Conservation (phyloP, 1,284 basidiomycete genomes). For the Nidula niveotomentosa region DNA sequence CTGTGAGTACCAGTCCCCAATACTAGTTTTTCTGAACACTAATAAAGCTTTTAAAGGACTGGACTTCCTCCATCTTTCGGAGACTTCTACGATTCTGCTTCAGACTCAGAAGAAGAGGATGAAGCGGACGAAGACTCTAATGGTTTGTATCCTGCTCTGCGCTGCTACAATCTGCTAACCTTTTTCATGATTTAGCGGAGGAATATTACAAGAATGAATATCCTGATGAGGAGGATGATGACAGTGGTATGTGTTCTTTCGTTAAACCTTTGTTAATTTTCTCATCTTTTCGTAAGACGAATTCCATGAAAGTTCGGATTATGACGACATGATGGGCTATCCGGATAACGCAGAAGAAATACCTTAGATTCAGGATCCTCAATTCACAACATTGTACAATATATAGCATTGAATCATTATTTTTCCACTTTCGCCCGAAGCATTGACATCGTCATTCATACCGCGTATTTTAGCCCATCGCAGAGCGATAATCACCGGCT, state of each 20-base stretch:
- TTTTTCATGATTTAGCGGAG: conserved; percentile 58
- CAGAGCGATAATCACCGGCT: too few species aligned
- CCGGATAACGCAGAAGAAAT: conserved; percentile 25
- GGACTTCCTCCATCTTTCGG: conserved; percentile 56
- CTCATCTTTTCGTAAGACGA: conserved; percentile 27
- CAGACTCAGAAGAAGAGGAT: conserved; percentile 66
- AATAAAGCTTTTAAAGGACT: conserved; percentile 40
- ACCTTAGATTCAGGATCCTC: too few species aligned
- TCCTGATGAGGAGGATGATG: conserved; percentile 74
- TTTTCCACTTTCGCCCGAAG: too few species aligned
- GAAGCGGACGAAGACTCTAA: conserved; percentile 83
- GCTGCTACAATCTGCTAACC: neutral
- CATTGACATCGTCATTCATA: too few species aligned
- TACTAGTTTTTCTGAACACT: conserved; percentile 2
- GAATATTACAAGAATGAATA: conserved; percentile 83
- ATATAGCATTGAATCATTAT: too few species aligned
- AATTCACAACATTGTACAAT: neutral
- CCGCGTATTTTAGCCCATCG: too few species aligned
- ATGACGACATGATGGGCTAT: conserved; percentile 29
- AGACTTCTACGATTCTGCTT: conserved; percentile 51
- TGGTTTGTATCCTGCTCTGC: conserved; percentile 37
- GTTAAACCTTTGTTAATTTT: conserved; percentile 1
- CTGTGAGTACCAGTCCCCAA: conserved; percentile 54
- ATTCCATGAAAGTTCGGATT: conserved; percentile 45
- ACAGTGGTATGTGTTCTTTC: conserved; percentile 34